Evolutionary conservation across 2,329 filamentous ascomycete genomes (phyloP).

Genomic region (Alternaria novae-zelandiae): DNA sequence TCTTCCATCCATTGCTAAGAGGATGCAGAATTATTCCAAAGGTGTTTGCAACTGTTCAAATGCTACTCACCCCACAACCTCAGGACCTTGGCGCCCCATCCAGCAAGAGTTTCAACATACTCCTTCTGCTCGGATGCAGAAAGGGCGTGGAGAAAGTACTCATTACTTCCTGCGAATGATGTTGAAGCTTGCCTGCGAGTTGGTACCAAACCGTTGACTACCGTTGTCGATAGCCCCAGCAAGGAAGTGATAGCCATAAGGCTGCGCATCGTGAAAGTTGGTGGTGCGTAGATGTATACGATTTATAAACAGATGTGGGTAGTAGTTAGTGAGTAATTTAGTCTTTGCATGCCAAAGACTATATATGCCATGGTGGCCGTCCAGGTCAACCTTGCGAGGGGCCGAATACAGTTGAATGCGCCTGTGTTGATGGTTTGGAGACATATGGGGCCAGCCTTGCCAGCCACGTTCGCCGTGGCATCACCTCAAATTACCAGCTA

Average conservation of each 20-base stretch:
- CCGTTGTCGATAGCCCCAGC: not conserved
- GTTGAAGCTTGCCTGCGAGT: not conserved
- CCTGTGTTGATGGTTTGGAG: not conserved
- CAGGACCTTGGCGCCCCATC: not conserved
- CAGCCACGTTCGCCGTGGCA: not conserved
- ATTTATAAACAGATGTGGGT: not conserved
- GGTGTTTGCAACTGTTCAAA: not conserved
- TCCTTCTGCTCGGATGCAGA: not conserved
- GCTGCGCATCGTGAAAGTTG: not conserved
- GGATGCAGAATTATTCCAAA: not conserved
- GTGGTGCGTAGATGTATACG: not conserved
- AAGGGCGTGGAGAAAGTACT: not conserved
- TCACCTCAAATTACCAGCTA: not conserved
- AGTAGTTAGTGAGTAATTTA: not conserved
- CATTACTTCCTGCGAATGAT: not conserved
- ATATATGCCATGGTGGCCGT: not conserved
- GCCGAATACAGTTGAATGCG: not conserved
- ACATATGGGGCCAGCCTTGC: not conserved
- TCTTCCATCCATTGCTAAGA: not conserved
- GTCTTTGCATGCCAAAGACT: not conserved
- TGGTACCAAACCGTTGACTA: not conserved
- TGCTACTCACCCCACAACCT: not conserved
- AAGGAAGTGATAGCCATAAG: not conserved
- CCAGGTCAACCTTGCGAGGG: not conserved
- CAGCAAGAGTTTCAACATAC: not conserved